Conservation (phyloP, 2,329 filamentous ascomycete species). For the Aspergillus latus region DNA sequence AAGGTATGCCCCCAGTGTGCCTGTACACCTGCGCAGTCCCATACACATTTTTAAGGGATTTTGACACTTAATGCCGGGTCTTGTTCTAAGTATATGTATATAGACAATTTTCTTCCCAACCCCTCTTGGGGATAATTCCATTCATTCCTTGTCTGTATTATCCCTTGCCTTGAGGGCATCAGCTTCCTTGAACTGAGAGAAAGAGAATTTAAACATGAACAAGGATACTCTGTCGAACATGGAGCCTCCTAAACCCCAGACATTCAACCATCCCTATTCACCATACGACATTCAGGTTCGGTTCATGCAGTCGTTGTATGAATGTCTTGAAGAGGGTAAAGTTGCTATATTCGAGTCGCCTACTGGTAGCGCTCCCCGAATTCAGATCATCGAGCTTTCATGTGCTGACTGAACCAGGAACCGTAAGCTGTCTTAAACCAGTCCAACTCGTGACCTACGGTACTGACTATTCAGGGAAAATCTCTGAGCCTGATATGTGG, state of each 20-base stretch:
- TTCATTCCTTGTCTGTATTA: not conserved
- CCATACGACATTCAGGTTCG: slow-evolving; percentile 85
- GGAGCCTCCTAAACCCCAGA: slow-evolving; percentile 37
- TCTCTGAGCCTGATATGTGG: slow-evolving; percentile 88
- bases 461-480: slow-evolving; percentile 62
- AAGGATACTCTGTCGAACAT: slow-evolving; percentile 22
- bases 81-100: not conserved
- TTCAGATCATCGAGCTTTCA: not conserved
- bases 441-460: not conserved
- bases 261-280: slow-evolving; percentile 84
- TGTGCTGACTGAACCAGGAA: slow-evolving; percentile 33
- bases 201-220: not conserved
- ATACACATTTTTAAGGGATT: too few species aligned
- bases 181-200: not conserved
- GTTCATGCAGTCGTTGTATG: slow-evolving; percentile 83
- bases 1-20: not conserved
- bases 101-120: not conserved
- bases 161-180: not conserved
- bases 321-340: slow-evolving; percentile 74
- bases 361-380: slow-evolving; percentile 62
- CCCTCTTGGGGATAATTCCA: not conserved
- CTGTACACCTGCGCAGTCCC: not conserved
- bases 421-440: slow-evolving; percentile 33
- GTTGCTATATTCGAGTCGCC: slow-evolving; percentile 89
- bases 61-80: not conserved